phyloP scores from a whole-genome alignment of 1,139 yeast species.

The Arxiozyma telluris region DNA sequence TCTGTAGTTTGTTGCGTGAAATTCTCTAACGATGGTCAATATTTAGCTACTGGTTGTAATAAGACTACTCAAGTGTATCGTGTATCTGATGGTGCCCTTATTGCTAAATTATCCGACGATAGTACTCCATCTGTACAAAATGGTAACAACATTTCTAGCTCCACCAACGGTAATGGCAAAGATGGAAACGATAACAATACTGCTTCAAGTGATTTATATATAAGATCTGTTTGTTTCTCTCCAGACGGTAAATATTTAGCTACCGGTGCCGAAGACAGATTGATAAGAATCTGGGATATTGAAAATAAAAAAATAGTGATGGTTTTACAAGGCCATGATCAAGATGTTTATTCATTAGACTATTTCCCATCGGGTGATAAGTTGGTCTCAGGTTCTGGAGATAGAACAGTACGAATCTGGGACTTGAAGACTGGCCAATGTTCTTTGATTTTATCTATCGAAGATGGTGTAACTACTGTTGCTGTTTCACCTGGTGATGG shows the following conservation, averaged over 20 bases:
- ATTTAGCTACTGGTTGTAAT: slow-evolving; percentile 94
- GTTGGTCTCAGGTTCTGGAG: slow-evolving; percentile 93
- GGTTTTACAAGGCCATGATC: slow-evolving; percentile 91
- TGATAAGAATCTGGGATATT: slow-evolving; percentile 95
- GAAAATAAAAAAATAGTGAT: slow-evolving; percentile 78
- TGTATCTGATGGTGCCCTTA: slow-evolving; percentile 83
- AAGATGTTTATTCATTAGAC: slow-evolving; percentile 92
- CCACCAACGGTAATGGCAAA: slow-evolving; percentile 2
- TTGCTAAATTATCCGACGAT: slow-evolving; percentile 83
- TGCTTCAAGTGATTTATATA: slow-evolving; percentile 62
- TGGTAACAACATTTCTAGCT: neutral
- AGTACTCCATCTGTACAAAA: slow-evolving; percentile 30
- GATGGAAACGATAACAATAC: slow-evolving; percentile 6
- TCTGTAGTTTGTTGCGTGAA: slow-evolving; percentile 96
- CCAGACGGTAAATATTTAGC: slow-evolving; percentile 95
- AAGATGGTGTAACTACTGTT: slow-evolving; percentile 97
- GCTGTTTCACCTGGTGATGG: slow-evolving; percentile 92
- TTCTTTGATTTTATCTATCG: slow-evolving; percentile 79
- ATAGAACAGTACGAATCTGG: slow-evolving; percentile 95
- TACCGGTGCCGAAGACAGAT: slow-evolving; percentile 96
- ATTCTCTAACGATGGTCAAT: slow-evolving; percentile 86
- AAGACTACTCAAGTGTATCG: slow-evolving; percentile 91
- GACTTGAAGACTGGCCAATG: slow-evolving; percentile 89
- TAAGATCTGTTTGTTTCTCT: slow-evolving; percentile 90
- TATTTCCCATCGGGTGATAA: slow-evolving; percentile 93